Conservation (phyloP, 2,329 filamentous ascomycete species). For the Scedosporium apiospermum region DNA sequence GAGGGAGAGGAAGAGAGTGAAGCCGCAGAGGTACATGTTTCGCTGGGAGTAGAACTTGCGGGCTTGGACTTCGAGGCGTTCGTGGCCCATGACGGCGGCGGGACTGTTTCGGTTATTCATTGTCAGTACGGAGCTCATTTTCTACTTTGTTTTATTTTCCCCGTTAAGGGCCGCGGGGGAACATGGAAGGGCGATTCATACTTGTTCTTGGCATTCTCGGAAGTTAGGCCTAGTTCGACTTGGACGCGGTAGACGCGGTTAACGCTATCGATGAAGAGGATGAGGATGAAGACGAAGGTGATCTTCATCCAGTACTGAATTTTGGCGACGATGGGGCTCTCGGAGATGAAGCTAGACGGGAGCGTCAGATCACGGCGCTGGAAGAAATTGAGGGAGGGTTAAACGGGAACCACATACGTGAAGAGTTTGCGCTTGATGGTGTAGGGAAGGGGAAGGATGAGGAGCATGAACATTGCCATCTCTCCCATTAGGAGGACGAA, state of each 20-base stretch:
- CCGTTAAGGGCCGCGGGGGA: background rate
- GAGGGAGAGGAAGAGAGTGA: constrained; percentile 95
- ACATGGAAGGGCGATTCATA: constrained; percentile 17
- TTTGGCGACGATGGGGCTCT: constrained; percentile 76
- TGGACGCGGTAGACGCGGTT: constrained; percentile 94
- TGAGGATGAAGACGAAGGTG: constrained; percentile 97
- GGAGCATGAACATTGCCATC: constrained; percentile 71
- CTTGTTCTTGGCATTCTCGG: constrained; percentile 46
- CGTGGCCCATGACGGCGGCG: constrained; percentile 71
- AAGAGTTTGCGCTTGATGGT: constrained; percentile 78
- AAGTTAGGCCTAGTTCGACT: constrained; percentile 67
- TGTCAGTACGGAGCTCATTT: background rate
- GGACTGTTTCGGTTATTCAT: constrained; percentile 16
- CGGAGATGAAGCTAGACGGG: constrained; percentile 71
- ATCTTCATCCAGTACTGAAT: constrained; percentile 98
- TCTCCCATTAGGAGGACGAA: constrained; percentile 75
- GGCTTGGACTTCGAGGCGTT: constrained; percentile 96
- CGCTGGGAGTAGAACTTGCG: constrained; percentile 99
- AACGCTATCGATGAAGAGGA: constrained; percentile 95
- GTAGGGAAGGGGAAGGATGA: constrained; percentile 84
- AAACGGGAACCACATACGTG: constrained; percentile 34
- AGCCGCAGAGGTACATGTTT: constrained; percentile 99
- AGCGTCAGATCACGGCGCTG: background rate
- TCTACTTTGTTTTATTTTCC: background rate
- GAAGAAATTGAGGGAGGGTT: background rate